Conservation (phyloP, 1,284 basidiomycete species). For the Rhodotorula sp. region DNA sequence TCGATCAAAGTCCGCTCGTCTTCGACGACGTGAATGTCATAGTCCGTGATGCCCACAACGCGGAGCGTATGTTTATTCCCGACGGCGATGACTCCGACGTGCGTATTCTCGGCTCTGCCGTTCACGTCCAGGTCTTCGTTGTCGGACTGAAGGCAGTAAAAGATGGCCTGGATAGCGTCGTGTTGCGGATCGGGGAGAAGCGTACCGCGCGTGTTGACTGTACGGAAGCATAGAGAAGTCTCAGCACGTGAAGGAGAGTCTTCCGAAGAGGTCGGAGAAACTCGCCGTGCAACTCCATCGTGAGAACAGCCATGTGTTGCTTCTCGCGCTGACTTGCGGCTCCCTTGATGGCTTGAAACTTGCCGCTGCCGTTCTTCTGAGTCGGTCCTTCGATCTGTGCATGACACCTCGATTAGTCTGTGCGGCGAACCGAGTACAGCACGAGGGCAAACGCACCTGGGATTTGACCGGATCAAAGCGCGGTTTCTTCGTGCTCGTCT, state of each 20-base stretch:
- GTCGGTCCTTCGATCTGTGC: conserved; percentile 73
- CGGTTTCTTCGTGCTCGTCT: background rate
- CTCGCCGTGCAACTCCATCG: conserved; percentile 80
- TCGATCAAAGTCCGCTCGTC: conserved; percentile 67
- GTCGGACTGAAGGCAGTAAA: conserved; percentile 57
- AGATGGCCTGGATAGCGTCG: conserved; percentile 70
- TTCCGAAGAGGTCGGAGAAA: background rate
- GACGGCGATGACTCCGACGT: conserved; percentile 65
- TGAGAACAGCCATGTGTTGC: conserved; percentile 75
- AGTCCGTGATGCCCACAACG: conserved; percentile 51
- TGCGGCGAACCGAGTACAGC: too few relatives aligned
- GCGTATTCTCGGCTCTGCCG: conserved; percentile 49
- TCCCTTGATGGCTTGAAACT: conserved; percentile 56
- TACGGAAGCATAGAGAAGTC: background rate
- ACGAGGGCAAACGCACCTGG: conserved; percentile 39
- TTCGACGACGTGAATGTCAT: conserved; percentile 60
- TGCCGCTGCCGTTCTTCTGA: conserved; percentile 66
- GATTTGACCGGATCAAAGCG: conserved; percentile 44
- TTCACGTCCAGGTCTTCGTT: conserved; percentile 53
- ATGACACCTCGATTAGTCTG: conserved; percentile 8
- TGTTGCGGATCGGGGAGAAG: conserved; percentile 68
- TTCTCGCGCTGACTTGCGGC: conserved; percentile 59
- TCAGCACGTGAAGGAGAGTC: too few relatives aligned
- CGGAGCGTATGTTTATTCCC: conserved; percentile 26
- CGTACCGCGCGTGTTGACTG: conserved; percentile 64